These are phyloP conservation scores for Thielaviopsis punctulata DNA, from an alignment of 2,329 filamentous ascomycete genomes.

Conservation along the genomic window DNA sequence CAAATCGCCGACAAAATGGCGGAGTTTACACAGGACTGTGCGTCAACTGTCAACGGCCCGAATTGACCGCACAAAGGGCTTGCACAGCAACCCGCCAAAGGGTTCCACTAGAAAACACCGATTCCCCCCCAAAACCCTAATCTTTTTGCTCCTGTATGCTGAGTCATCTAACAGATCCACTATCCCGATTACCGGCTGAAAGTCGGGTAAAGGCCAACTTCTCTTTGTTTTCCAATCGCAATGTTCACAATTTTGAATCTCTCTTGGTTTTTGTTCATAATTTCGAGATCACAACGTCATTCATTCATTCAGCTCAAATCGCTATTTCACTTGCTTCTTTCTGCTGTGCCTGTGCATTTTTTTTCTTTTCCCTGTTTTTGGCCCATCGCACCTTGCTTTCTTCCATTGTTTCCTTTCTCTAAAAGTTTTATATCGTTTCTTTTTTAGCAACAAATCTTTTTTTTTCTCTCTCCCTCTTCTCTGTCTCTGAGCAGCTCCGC, in stretches of 20 bases:
- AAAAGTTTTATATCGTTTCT: not conserved
- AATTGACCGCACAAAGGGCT: not conserved
- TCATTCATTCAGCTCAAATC: too few relatives aligned
- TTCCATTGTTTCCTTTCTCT: not conserved
- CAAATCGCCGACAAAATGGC: not conserved
- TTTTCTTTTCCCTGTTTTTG: not conserved
- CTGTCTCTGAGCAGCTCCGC: conserved; percentile 4
- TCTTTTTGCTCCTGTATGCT: not conserved
- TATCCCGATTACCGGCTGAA: conserved; percentile 10
- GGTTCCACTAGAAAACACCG: not conserved
- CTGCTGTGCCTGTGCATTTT: not conserved
- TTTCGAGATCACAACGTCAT: conserved; percentile 9
- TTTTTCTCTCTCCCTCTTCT: not conserved
- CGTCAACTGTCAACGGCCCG: not conserved
- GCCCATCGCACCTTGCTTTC: not conserved
- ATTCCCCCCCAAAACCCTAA: not conserved
- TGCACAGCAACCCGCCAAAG: not conserved
- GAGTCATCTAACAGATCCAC: not conserved
- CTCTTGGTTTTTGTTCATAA: not conserved
- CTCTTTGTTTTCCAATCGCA: too few relatives aligned
- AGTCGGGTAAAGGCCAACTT: conserved; percentile 6
- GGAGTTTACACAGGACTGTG: not conserved
- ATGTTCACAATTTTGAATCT: not conserved
- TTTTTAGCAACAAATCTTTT: not conserved
- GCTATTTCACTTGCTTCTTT: not conserved